A percentile compares a stretch with the other conserved stretches of the same genome.
These are phyloP conservation scores for Melastoma candidum DNA, from an alignment of 441 rosid genomes.

Conservation along the genomic window DNA sequence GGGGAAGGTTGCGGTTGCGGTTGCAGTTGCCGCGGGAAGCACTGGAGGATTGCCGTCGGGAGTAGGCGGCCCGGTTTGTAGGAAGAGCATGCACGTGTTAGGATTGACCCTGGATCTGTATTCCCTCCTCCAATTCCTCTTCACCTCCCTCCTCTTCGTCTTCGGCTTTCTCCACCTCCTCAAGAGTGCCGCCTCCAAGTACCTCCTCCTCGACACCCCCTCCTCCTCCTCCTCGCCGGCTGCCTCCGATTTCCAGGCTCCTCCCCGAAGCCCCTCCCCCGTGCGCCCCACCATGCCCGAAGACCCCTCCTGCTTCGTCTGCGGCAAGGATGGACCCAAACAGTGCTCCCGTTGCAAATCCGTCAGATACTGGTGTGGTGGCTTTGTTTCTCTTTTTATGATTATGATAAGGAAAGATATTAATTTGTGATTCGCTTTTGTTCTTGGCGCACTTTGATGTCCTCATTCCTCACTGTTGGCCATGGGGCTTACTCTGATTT, in stretches of 20 bases:
- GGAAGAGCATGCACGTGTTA: constrained; percentile 50
- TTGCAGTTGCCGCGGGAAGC: no score
- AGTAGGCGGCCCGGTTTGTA: no score
- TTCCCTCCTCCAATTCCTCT: constrained; percentile 56
- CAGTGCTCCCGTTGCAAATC: constrained; percentile 79
- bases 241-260: no score
- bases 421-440: no score
- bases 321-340: constrained; percentile 30
- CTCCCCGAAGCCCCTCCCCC: no score
- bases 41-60: background rate
- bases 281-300: constrained; percentile 8
- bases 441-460: no score
- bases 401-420: no score
- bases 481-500: no score
- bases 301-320: constrained; percentile 30
- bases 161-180: constrained; percentile 52
- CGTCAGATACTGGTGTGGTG: constrained; percentile 53
- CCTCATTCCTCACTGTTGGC: no score
- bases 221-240: constrained; percentile 16
- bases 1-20: background rate
- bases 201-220: constrained; percentile 78
- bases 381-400: no score
- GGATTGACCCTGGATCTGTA: constrained; percentile 70
- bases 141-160: constrained; percentile 39
- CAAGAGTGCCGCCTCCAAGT: constrained; percentile 67